Evolutionary conservation across 345 rosid genomes (phyloP), one percentile per base, ranked within the genome.

Genomic region (Gossypium turneri): DNA sequence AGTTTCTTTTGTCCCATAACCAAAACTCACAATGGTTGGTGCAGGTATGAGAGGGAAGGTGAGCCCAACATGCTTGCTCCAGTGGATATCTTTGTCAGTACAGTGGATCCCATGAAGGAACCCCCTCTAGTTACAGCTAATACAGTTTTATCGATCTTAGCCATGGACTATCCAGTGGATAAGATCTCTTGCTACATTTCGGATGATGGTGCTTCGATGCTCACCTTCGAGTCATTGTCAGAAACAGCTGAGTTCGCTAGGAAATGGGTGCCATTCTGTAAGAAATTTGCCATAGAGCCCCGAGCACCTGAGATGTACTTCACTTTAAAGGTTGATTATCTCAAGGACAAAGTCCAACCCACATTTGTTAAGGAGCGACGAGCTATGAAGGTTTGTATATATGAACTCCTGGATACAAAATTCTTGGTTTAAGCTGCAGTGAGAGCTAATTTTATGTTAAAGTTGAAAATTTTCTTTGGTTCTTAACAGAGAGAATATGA

Each of bases 21-120:
- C 24, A 55, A 72, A 57, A 29, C 17, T 24, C 68, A 25, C 29
- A 56, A 55, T 58, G 47, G 12, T 70, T 45, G 24, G 17, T 73
- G 72, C 83, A 95, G 97, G 78, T 93, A 85, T 44, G 98, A 96
- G 84, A 78, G 78, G 70, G 99, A 93, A 86, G 98, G 97, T 29
- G 97, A 96, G 80, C 95, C 97, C 9, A 88, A 87, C 34, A 60
- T 88, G 97, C 97, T 93, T 69, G 84, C 90, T 24, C 90, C 93
- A 3, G 97, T 83, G 7, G 99, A 96, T 82, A 80, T 96, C 78
- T 93, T 93, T 79, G 98, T 93, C 72, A 93, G 97, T 88, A 95
- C 98, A 3, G 97, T 96, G 80, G 99, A 96, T 85, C 94, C 99
- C 3, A 85, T 86, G 99, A 93, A 96, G 90, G 99, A 96, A 82